A percentile compares a stretch with the other conserved stretches of the same genome.
Evolutionary conservation across 495 filamentous ascomycete genomes (phyloP).

Genomic region (Neurospora tetrasperma): DNA sequence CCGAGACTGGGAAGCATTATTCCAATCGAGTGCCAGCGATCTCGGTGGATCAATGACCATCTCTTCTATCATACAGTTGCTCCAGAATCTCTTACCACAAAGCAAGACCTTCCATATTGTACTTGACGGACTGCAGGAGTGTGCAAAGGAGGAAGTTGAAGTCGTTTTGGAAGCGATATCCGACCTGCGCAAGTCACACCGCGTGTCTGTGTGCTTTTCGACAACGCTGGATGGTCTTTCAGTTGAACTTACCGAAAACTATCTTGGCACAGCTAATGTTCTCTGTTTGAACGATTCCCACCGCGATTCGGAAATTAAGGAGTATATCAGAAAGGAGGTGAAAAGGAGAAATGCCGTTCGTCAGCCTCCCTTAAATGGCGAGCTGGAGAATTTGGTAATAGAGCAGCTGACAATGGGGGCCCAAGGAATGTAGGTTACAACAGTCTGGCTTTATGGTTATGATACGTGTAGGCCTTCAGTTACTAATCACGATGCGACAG

Average conservation of each 20-base stretch:
- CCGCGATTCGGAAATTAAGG: background rate
- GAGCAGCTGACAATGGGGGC: background rate
- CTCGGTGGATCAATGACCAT: background rate
- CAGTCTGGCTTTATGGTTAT: background rate
- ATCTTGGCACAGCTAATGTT: background rate
- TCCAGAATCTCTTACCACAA: rapidly evolving
- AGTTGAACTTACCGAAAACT: background rate
- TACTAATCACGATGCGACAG: rapidly evolving
- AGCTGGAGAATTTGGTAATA: background rate
- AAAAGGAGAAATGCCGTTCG: background rate
- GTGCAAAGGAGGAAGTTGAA: background rate
- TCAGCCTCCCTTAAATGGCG: background rate
- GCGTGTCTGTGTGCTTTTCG: background rate
- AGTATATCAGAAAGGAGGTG: background rate
- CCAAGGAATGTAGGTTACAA: background rate
- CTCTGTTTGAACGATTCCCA: background rate
- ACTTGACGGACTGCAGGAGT: background rate
- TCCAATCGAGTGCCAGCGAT: background rate
- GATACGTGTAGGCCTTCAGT: background rate
- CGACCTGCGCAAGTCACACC: background rate
- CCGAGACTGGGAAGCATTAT: background rate
- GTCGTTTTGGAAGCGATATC: background rate
- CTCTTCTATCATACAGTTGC: background rate
- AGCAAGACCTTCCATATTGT: background rate
- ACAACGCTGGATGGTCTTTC: background rate